Conservation (phyloP, 2,329 filamentous ascomycete species). For the Exophiala sp. region DNA sequence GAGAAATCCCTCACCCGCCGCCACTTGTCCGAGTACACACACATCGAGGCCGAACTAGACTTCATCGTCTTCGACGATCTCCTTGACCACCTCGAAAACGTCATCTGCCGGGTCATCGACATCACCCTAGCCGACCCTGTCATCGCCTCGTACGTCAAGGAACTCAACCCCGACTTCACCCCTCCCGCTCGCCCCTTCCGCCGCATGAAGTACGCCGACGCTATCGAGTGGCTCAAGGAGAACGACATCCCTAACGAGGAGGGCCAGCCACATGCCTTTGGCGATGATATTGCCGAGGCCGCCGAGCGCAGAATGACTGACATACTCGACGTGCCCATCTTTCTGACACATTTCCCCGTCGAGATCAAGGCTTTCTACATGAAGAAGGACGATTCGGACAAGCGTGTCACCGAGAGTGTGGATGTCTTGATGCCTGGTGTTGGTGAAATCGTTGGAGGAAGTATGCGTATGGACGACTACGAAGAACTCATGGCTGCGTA, state of each 20-base stretch:
- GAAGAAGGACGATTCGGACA: conserved; percentile 78
- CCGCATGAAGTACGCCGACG: conserved; percentile 92
- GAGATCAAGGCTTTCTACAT: conserved; percentile 99
- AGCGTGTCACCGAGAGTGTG: conserved; percentile 85
- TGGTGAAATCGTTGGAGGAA: conserved; percentile 93
- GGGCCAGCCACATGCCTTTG: conserved; percentile 75
- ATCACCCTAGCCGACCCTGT: conserved; percentile 69
- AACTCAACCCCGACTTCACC: conserved; percentile 87
- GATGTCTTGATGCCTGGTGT: conserved; percentile 88
- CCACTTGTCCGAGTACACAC: conserved; percentile 93
- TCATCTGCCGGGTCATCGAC: conserved; percentile 84
- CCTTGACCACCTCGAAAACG: conserved; percentile 77
- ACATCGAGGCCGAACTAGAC: conserved; percentile 94
- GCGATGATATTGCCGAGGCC: conserved; percentile 96
- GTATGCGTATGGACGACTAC: conserved; percentile 91
- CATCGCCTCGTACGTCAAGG: conserved; percentile 69
- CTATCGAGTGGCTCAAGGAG: conserved; percentile 88
- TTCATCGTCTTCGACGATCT: conserved; percentile 92
- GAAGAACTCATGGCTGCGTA: conserved; percentile 88
- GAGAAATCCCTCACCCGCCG: conserved; percentile 94
- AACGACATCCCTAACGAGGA: conserved; percentile 90
- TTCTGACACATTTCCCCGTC: conserved; percentile 93
- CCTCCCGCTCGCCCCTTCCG: conserved; percentile 80
- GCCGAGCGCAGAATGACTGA: conserved; percentile 97
- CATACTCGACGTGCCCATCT: conserved; percentile 89